A percentile compares a stretch with the other conserved stretches of the same genome.
Conservation (phyloP, 2,329 filamentous ascomycete species). For the Talaromyces sp. region DNA sequence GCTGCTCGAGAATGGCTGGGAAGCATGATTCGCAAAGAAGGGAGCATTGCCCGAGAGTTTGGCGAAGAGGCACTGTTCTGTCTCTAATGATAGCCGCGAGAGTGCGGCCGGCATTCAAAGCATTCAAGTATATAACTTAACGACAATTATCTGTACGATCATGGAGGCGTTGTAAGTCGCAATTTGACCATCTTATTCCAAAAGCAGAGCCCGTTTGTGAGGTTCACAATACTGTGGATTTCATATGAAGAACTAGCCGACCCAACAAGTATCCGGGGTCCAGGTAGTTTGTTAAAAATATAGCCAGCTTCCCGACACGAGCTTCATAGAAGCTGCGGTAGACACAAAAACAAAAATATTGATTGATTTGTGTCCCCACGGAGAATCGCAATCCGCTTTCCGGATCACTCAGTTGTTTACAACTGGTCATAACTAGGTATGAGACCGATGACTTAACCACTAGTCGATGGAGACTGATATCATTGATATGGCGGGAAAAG, state of each 20-base stretch:
- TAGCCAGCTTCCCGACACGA: too few relatives aligned
- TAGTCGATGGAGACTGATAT: not conserved
- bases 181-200: too few relatives aligned
- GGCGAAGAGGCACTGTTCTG: conserved; percentile 79
- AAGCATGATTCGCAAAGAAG: conserved; percentile 67
- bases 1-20: conserved; percentile 75
- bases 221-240: too few relatives aligned
- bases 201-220: too few relatives aligned
- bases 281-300: too few relatives aligned
- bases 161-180: not conserved
- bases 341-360: not conserved
- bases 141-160: not conserved
- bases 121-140: not conserved
- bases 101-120: not conserved
- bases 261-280: too few relatives aligned
- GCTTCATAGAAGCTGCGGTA: too few relatives aligned
- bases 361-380: not conserved
- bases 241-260: too few relatives aligned
- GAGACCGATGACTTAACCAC: not conserved
- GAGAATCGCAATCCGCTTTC: not conserved
- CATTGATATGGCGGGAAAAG: too few relatives aligned
- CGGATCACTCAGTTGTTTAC: not conserved
- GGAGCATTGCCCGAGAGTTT: conserved; percentile 65
- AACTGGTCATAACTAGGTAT: not conserved
- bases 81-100: conserved; percentile 37